Evolutionary conservation across 2,329 filamentous ascomycete species (phyloP).

Genomic region (Cordyceps tenuipes): DNA sequence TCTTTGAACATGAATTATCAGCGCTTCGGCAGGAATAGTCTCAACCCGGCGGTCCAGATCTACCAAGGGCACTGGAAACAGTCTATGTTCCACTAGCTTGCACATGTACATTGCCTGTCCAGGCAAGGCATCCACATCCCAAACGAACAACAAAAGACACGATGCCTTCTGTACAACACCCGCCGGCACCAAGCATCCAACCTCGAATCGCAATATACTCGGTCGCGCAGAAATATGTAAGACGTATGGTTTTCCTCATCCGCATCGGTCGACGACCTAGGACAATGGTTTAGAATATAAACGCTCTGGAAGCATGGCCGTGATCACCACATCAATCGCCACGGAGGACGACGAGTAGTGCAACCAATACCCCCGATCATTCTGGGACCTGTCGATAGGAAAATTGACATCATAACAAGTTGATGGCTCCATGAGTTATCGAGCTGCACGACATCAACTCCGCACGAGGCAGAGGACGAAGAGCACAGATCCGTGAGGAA

Average conservation of each 20-base stretch:
- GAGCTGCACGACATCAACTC: constrained; percentile 80
- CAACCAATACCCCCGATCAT: constrained; percentile 52
- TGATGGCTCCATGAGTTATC: constrained; percentile 78
- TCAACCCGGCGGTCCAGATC: not conserved
- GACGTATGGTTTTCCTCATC: constrained; percentile 81
- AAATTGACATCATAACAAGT: constrained; percentile 66
- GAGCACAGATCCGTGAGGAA: constrained; percentile 74
- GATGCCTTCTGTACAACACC: not conserved
- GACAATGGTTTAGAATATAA: constrained; percentile 84
- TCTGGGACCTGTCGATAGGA: constrained; percentile 97
- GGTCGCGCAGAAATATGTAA: constrained; percentile 1
- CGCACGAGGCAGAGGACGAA: constrained; percentile 57
- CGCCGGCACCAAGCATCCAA: not conserved
- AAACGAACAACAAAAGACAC: too few relatives aligned
- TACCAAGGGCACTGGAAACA: not conserved
- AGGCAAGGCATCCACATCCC: not conserved
- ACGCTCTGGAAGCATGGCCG: constrained; percentile 48
- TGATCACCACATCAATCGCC: constrained; percentile 52
- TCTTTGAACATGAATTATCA: not conserved
- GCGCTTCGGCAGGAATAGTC: too few relatives aligned
- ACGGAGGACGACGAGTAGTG: constrained; percentile 55
- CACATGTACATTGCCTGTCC: too few relatives aligned
- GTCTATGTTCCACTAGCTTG: not conserved
- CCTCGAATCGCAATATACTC: not conserved
- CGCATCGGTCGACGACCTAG: constrained; percentile 84